A percentile compares a stretch with the other conserved stretches of the same genome.
These are phyloP conservation scores for Dipteronia sinensis DNA, from an alignment of 345 rosid species.

Conservation along the genomic window DNA sequence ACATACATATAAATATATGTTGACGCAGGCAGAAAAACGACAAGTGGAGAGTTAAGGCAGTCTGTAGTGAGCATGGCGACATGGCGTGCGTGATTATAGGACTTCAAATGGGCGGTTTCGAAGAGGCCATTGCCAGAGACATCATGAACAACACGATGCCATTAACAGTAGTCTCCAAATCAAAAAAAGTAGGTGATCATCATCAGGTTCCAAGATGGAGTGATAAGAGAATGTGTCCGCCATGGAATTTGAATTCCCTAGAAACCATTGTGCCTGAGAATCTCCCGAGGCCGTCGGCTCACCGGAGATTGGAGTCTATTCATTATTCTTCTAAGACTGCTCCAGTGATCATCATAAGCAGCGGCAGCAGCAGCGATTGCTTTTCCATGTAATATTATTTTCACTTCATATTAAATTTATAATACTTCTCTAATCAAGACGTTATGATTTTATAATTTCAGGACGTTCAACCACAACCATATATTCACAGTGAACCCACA, in stretches of 20 bases:
- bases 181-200: no score
- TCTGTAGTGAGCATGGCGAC: background rate
- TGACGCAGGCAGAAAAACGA: background rate
- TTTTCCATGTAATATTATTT: conserved; percentile 25
- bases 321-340: conserved; percentile 12
- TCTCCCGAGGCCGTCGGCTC: conserved; percentile 43
- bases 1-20: background rate
- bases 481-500: no score
- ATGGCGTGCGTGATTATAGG: background rate
- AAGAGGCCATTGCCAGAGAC: background rate
- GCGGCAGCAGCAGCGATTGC: conserved; percentile 12
- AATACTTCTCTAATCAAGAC: no score
- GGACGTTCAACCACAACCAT: no score
- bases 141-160: background rate
- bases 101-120: background rate
- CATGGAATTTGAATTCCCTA: conserved; percentile 39
- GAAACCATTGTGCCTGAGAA: conserved; percentile 46
- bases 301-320: conserved; percentile 22
- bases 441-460: no score
- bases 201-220: conserved; percentile 31
- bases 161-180: background rate
- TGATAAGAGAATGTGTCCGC: conserved; percentile 37
- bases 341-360: background rate
- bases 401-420: no score
- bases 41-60: conserved; percentile 7